phyloP scores from a whole-genome alignment of 192 early-diverging fungal species.

The Backusella circina region DNA sequence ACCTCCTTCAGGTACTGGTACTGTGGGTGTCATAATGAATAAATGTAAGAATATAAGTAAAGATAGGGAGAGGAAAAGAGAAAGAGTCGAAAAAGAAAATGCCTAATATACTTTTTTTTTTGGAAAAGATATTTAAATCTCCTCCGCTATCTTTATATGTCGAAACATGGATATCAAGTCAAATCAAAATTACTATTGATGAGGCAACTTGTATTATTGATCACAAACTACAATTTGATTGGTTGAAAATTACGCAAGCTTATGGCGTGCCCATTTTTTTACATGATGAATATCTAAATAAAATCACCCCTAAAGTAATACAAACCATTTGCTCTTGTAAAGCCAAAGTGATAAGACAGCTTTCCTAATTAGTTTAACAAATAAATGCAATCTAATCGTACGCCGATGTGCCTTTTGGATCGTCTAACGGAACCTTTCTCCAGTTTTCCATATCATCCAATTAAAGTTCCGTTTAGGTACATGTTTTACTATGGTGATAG shows the following conservation, averaged over 20 bases:
- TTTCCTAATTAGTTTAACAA: conserved; percentile 3
- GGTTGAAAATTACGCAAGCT: conserved; percentile 9
- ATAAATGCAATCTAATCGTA: background rate
- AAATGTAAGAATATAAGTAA: background rate
- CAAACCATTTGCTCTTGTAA: background rate
- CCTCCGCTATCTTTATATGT: background rate
- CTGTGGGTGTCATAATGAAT: background rate
- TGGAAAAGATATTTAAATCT: background rate
- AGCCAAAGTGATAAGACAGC: background rate
- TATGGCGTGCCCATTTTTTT: conserved; percentile 11
- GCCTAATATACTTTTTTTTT: conserved; percentile 56
- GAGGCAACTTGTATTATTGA: conserved; percentile 2
- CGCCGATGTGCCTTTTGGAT: no score
- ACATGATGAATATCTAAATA: background rate
- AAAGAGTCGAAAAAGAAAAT: background rate
- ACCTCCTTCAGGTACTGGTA: conserved; percentile 28
- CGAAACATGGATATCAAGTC: background rate
- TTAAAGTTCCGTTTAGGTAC: background rate
- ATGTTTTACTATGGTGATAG: no score
- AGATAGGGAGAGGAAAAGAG: background rate
- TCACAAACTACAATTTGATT: conserved; percentile 8
- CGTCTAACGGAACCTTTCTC: background rate
- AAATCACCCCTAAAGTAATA: background rate
- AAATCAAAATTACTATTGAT: conserved; percentile 21
- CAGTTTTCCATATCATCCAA: background rate